phyloP scores from a whole-genome alignment of 1,284 basidiomycete genomes.

The Lentinus polychrous region DNA sequence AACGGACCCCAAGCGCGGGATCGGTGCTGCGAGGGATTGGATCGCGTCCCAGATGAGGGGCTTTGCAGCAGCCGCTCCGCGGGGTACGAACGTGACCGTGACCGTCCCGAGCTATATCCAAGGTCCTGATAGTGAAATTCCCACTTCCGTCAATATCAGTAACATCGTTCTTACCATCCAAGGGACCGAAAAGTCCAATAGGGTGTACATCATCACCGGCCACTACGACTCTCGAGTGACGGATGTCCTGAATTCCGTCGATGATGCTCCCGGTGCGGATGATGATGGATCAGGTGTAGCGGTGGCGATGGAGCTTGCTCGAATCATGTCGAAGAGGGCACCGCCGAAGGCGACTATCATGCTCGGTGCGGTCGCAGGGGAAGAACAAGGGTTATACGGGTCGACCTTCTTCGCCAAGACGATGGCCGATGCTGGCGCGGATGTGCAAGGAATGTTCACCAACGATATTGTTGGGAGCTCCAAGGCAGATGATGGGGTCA shows the following conservation, averaged over 20 bases:
- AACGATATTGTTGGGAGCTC: slow-evolving; percentile 46
- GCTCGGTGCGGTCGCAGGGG: slow-evolving; percentile 43
- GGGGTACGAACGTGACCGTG: slow-evolving; percentile 39
- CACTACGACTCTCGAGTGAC: slow-evolving; percentile 46
- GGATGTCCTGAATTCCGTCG: slow-evolving; percentile 32
- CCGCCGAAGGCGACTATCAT: slow-evolving; percentile 43
- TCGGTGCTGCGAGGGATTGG: slow-evolving; percentile 51
- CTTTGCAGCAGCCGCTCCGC: slow-evolving; percentile 31
- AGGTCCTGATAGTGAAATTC: slow-evolving; percentile 28
- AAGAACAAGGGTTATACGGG: slow-evolving; percentile 46
- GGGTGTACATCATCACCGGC: slow-evolving; percentile 47
- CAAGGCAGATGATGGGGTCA: slow-evolving; percentile 37
- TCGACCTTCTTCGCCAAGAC: slow-evolving; percentile 39
- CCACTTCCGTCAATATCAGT: slow-evolving; percentile 37
- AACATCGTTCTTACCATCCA: slow-evolving; percentile 45
- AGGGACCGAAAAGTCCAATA: slow-evolving; percentile 39
- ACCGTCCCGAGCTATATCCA: slow-evolving; percentile 41
- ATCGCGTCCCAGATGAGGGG: slow-evolving; percentile 39
- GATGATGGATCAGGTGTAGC: slow-evolving; percentile 48
- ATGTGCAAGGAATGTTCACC: slow-evolving; percentile 50
- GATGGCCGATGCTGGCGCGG: slow-evolving; percentile 33
- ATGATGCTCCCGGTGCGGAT: slow-evolving; percentile 44
- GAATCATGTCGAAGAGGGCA: slow-evolving; percentile 37
- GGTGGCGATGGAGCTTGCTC: slow-evolving; percentile 42
- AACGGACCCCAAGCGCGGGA: slow-evolving; percentile 42